A percentile compares a stretch with the other conserved stretches of the same genome.
phyloP scores from a whole-genome alignment of 2,329 filamentous ascomycete genomes.

The Penicillium sp. region DNA sequence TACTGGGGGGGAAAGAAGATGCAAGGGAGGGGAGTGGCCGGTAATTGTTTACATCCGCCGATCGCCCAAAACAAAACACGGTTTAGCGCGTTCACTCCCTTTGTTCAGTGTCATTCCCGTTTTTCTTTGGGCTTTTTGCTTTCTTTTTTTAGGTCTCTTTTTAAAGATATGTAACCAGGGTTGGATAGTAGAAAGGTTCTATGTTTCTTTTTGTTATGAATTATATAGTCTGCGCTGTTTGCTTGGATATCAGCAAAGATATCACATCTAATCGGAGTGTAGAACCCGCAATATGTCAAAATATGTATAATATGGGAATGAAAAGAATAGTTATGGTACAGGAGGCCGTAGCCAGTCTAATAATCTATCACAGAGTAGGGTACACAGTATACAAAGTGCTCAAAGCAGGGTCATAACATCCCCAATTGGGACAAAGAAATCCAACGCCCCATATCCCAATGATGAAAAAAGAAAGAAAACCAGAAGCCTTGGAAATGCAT shows the following conservation, averaged over 20 bases:
- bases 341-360: slow-evolving; percentile 16
- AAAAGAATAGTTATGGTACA: slow-evolving; percentile 17
- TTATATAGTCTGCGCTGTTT: neutral
- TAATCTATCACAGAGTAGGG: slow-evolving; percentile 17
- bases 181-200: neutral
- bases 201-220: neutral
- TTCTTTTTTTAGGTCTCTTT: neutral
- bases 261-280: neutral
- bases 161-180: neutral
- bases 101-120: slow-evolving; percentile 5
- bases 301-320: slow-evolving; percentile 1
- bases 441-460: slow-evolving; percentile 16
- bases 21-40: slow-evolving; percentile 17
- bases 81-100: slow-evolving; percentile 19
- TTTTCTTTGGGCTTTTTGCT: neutral
- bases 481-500: slow-evolving; percentile 12
- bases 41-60: slow-evolving; percentile 33
- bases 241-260: neutral
- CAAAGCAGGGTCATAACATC: slow-evolving; percentile 7
- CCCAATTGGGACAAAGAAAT: slow-evolving; percentile 7
- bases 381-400: slow-evolving; percentile 14
- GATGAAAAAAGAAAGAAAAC: slow-evolving; percentile 8
- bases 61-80: slow-evolving; percentile 29
- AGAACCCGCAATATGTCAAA: neutral
- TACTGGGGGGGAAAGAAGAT: slow-evolving; percentile 10